phyloP scores from a whole-genome alignment of 2,329 filamentous ascomycete species.

The Rasamsonia emersonii region DNA sequence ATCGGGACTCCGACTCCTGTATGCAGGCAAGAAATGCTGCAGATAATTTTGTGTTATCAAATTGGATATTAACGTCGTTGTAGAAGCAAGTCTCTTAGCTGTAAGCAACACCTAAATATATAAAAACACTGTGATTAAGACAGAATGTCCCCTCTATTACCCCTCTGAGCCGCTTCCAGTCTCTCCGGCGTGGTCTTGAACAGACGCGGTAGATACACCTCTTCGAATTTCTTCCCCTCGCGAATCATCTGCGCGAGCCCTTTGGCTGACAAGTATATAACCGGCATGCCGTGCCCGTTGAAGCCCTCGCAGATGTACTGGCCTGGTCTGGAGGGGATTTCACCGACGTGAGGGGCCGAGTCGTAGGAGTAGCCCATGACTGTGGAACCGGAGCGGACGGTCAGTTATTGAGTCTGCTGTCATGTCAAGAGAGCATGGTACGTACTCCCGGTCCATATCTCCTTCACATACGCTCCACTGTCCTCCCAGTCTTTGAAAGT shows the following conservation, averaged over 20 bases:
- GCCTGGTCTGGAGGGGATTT: slow-evolving; percentile 35
- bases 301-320: slow-evolving; percentile 55
- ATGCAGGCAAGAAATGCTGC: no score
- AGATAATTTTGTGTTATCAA: no score
- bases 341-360: slow-evolving; percentile 46
- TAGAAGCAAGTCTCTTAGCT: no score
- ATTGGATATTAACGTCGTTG: no score
- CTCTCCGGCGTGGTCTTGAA: slow-evolving; percentile 24
- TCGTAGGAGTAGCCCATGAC: slow-evolving; percentile 49
- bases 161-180: slow-evolving; percentile 7
- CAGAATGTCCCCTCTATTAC: slow-evolving; percentile 9
- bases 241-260: slow-evolving; percentile 51
- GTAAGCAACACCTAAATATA: no score
- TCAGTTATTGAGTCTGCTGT: no score
- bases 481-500: slow-evolving; percentile 30
- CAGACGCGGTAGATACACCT: slow-evolving; percentile 22
- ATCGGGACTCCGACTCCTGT: no score
- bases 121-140: no score
- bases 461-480: slow-evolving; percentile 22
- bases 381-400: no score
- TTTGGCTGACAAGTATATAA: slow-evolving; percentile 52
- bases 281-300: slow-evolving; percentile 61
- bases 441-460: slow-evolving; percentile 30
- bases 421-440: slow-evolving; percentile 2
- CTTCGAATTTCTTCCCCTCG: slow-evolving; percentile 18